These are phyloP conservation scores for Aspergillus cavernicola DNA, from an alignment of 495 filamentous ascomycete species.

Conservation along the genomic window DNA sequence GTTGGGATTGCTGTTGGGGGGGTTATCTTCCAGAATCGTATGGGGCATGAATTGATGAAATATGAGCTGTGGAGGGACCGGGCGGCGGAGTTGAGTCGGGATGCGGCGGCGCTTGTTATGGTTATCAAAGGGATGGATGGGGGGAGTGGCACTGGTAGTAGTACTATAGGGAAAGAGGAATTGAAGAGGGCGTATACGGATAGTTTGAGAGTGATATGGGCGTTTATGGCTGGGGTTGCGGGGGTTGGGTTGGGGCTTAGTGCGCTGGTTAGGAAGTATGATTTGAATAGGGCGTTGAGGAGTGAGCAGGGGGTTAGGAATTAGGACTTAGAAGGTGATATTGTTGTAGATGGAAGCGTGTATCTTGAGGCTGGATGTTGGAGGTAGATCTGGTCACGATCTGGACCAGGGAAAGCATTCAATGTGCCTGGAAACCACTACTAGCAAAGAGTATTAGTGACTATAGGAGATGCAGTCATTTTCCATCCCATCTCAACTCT, in stretches of 20 bases:
- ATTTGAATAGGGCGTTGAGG: constrained; percentile 48
- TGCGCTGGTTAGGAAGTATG: constrained; percentile 49
- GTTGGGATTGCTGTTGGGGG: constrained; percentile 56
- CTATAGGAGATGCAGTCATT: too few species aligned
- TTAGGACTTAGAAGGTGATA: neutral
- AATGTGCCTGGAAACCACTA: too few species aligned
- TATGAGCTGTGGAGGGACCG: constrained; percentile 39
- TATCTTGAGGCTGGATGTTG: too few species aligned
- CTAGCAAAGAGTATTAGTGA: too few species aligned
- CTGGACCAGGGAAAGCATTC: too few species aligned
- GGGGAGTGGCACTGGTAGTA: neutral
- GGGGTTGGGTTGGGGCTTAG: constrained; percentile 48
- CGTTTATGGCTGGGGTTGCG: constrained; percentile 48
- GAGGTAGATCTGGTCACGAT: too few species aligned
- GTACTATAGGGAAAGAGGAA: constrained; percentile 26
- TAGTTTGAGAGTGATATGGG: constrained; percentile 56
- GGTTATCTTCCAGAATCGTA: constrained; percentile 58
- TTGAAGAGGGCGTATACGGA: constrained; percentile 54
- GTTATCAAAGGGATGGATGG: constrained; percentile 53
- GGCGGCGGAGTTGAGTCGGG: constrained; percentile 48
- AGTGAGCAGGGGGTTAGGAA: constrained; percentile 42
- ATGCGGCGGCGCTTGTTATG: constrained; percentile 57
- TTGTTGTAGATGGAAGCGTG: too few species aligned
- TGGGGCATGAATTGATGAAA: constrained; percentile 42
- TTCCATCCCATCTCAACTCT: too few species aligned